Conservation (phyloP, 768 basidiomycete species). For the Trametes cingulata region DNA sequence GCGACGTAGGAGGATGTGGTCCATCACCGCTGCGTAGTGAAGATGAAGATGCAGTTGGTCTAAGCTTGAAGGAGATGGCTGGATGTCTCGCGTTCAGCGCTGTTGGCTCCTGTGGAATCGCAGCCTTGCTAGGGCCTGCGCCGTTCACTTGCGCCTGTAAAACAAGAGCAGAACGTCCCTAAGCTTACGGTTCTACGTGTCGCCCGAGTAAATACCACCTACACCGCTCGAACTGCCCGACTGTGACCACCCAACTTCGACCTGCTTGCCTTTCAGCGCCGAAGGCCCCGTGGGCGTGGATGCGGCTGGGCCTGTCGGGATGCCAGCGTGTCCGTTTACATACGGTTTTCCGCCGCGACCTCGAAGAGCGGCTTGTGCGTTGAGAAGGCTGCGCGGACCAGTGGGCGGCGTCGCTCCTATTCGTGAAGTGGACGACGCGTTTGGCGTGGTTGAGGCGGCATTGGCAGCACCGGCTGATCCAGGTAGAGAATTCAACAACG, state of each 20-base stretch:
- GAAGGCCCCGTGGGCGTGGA: constrained; percentile 24
- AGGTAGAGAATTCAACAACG: constrained; percentile 51
- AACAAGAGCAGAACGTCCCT: constrained; percentile 9
- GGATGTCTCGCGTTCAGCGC: constrained; percentile 25
- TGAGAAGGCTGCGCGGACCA: constrained; percentile 61
- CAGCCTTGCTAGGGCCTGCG: constrained; percentile 26
- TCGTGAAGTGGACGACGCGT: constrained; percentile 33
- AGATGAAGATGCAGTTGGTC: constrained; percentile 29
- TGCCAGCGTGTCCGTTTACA: constrained; percentile 43
- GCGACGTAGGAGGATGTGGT: constrained; percentile 35
- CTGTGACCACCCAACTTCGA: constrained; percentile 36
- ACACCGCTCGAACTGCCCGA: constrained; percentile 33
- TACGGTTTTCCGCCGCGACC: constrained; percentile 42
- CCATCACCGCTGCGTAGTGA: constrained; percentile 13
- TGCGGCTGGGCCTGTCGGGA: constrained; percentile 30
- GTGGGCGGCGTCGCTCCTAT: constrained; percentile 62
- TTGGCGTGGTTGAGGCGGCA: constrained; percentile 37
- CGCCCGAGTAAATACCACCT: constrained; percentile 15
- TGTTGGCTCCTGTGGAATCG: constrained; percentile 22
- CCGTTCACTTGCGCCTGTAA: constrained; percentile 25
- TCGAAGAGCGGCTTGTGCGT: constrained; percentile 20
- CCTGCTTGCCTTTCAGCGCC: constrained; percentile 45
- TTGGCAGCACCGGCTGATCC: constrained; percentile 29
- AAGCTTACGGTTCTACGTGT: constrained; percentile 19
- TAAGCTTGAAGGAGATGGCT: constrained; percentile 30